A percentile compares a stretch with the other conserved stretches of the same genome.
phyloP scores from a whole-genome alignment of 2,329 filamentous ascomycete species.

The Paraphoma sp. region DNA sequence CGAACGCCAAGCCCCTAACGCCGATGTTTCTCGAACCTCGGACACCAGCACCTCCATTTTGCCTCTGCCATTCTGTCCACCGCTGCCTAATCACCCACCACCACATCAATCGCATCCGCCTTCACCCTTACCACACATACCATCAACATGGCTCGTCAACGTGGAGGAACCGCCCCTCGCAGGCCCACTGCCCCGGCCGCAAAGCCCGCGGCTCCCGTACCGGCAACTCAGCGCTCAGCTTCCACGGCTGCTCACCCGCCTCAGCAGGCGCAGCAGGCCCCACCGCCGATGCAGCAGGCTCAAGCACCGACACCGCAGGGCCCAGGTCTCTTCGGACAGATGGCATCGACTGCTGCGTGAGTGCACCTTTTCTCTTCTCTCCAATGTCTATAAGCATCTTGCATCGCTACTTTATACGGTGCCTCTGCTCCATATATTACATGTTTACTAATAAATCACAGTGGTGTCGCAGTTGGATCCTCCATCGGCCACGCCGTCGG shows the following conservation, averaged over 20 bases:
- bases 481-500: slow-evolving; percentile 95
- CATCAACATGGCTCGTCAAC: slow-evolving; percentile 57
- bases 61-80: slow-evolving; percentile 13
- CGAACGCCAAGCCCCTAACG: slow-evolving; percentile 11
- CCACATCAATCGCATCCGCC: slow-evolving; percentile 3
- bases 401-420: not conserved
- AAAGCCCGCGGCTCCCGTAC: slow-evolving; percentile 48
- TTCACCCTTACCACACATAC: slow-evolving; percentile 2
- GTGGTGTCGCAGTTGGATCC: slow-evolving; percentile 95
- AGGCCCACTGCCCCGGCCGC: slow-evolving; percentile 53
- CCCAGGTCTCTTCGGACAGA: slow-evolving; percentile 90
- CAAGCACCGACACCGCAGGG: slow-evolving; percentile 63
- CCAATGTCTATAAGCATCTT: not conserved
- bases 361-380: slow-evolving; percentile 48
- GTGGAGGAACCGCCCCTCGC: slow-evolving; percentile 53
- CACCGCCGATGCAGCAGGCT: slow-evolving; percentile 56
- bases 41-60: slow-evolving; percentile 23
- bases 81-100: slow-evolving; percentile 6
- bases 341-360: slow-evolving; percentile 97
- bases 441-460: slow-evolving; percentile 47
- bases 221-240: not conserved
- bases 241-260: slow-evolving; percentile 28
- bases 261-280: slow-evolving; percentile 48
- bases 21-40: slow-evolving; percentile 39
- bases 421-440: no score